Evolutionary conservation across 768 basidiomycete genomes (phyloP), one percentile per base, ranked within the genome.

Genomic region (Tephrocybe rancida): DNA sequence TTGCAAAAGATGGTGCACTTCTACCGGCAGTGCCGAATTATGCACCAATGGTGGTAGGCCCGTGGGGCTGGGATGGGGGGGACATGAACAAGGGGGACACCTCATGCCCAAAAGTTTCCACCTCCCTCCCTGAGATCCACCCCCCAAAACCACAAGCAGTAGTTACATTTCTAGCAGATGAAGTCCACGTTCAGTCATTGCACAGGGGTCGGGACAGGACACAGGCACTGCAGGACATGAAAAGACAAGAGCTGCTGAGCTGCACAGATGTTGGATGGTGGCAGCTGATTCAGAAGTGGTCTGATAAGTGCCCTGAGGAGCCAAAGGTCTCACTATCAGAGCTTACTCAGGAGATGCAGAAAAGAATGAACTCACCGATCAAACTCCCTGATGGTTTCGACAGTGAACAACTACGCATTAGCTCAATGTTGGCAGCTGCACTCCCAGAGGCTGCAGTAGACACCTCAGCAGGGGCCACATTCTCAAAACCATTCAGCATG

Each of bases 291-390:
- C 4, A 25, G 37, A 34, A 26, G 10, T 32, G 27, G 27, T 10
- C n/a, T 7, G 51, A 38, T 24, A 1, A 7, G 42, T n/a, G 37
- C 22, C 41, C 25, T 13, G 18, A 1, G 19, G 27, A 32, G 13
- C 22, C 51, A 18, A 16, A 19, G 5, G 30, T 52, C 2, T 14
- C 25, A 9, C 10, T 43, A n/a, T 27, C 34, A 16, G 22, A 2
- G 7, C 35, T 52, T 1, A 43, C 19, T 4, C 11, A 30, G 2
- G 26, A 30, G 5, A 16, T 52, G 9, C 5, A 30, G 21, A 2
- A 5, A 3, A 19, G 55, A 10, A 46, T 57, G 55, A 52, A 57
- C 45, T 42, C 50, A 9, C 25, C 34, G 9, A 10, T 8, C 2
- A 18, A 22, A 1, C 1, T 44, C 5, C 55, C 55, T 0, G 1